Evolutionary conservation across 2,329 filamentous ascomycete genomes (phyloP).

Genomic region (Microdochium bolleyi): DNA sequence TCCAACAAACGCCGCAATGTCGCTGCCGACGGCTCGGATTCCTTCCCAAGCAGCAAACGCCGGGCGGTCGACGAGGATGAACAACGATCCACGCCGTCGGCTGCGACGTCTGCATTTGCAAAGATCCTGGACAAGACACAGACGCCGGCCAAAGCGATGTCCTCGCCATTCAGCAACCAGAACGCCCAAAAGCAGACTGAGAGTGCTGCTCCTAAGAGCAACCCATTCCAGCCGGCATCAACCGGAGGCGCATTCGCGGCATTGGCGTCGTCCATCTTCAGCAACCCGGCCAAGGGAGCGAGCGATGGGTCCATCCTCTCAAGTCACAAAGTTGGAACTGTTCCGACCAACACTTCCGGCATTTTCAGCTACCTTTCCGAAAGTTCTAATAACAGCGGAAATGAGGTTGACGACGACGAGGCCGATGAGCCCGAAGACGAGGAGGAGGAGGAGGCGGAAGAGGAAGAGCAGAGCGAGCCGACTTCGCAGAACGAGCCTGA

Average conservation of each 20-base stretch:
- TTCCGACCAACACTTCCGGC: conserved; percentile 28
- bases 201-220: conserved; percentile 19
- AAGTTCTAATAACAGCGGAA: conserved; percentile 47
- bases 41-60: conserved; percentile 42
- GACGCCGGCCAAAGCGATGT: conserved; percentile 14
- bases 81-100: conserved; percentile 41
- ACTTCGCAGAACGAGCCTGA: conserved; percentile 34
- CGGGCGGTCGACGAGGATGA: conserved; percentile 38
- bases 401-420: conserved; percentile 32
- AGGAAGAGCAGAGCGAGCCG: conserved; percentile 36
- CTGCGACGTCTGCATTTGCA: conserved; percentile 49
- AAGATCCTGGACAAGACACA: conserved; percentile 45
- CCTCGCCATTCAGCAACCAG: background rate
- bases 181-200: conserved; percentile 7
- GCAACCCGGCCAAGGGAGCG: conserved; percentile 21
- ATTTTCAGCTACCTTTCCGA: conserved; percentile 56
- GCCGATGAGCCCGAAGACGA: conserved; percentile 9
- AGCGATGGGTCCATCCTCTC: conserved; percentile 14
- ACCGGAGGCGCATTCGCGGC: conserved; percentile 12
- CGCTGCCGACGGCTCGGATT: conserved; percentile 20
- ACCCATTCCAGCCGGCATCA: conserved; percentile 29
- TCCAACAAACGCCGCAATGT: conserved; percentile 41
- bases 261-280: conserved; percentile 24
- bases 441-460: conserved; percentile 18
- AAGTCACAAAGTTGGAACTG: conserved; percentile 13